phyloP scores from a whole-genome alignment of 2,329 filamentous ascomycete species.

The Mariannaea elegans region DNA sequence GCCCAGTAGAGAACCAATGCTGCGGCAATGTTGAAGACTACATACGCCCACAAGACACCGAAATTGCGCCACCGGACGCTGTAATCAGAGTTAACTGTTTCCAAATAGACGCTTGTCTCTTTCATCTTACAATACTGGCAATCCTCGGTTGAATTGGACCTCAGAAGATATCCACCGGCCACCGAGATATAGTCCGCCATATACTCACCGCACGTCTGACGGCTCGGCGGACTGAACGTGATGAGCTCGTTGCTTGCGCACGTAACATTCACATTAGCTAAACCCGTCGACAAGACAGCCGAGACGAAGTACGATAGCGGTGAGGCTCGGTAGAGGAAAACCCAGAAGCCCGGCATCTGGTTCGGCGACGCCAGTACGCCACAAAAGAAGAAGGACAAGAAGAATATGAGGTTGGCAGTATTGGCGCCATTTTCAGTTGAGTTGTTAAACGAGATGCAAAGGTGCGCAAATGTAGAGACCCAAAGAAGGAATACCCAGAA shows the following conservation, averaged over 20 bases:
- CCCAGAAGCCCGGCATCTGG: constrained; percentile 63
- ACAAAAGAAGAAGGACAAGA: constrained; percentile 56
- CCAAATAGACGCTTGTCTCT: constrained; percentile 61
- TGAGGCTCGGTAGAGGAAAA: constrained; percentile 69
- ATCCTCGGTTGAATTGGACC: constrained; percentile 54
- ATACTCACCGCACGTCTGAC: constrained; percentile 68
- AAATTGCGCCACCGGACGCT: constrained; percentile 73
- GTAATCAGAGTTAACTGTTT: constrained; percentile 60
- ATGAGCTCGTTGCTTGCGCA: constrained; percentile 77
- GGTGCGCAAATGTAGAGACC: constrained; percentile 79
- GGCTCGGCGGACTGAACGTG: constrained; percentile 66
- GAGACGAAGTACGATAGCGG: constrained; percentile 83
- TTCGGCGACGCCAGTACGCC: constrained; percentile 45
- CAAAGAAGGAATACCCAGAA: constrained; percentile 78
- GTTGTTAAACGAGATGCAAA: constrained; percentile 74
- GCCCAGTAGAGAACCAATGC: constrained; percentile 65
- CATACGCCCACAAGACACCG: constrained; percentile 67
- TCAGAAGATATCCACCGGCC: constrained; percentile 62
- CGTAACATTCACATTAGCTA: constrained; percentile 70
- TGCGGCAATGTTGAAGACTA: constrained; percentile 64
- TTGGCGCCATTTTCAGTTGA: constrained; percentile 71
- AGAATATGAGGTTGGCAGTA: constrained; percentile 70
- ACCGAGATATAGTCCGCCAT: constrained; percentile 57
- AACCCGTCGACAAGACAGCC: constrained; percentile 73
- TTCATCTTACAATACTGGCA: constrained; percentile 65